These are phyloP conservation scores for Lathyrus aphaca DNA, from an alignment of 306 rosid species.

Conservation along the genomic window DNA sequence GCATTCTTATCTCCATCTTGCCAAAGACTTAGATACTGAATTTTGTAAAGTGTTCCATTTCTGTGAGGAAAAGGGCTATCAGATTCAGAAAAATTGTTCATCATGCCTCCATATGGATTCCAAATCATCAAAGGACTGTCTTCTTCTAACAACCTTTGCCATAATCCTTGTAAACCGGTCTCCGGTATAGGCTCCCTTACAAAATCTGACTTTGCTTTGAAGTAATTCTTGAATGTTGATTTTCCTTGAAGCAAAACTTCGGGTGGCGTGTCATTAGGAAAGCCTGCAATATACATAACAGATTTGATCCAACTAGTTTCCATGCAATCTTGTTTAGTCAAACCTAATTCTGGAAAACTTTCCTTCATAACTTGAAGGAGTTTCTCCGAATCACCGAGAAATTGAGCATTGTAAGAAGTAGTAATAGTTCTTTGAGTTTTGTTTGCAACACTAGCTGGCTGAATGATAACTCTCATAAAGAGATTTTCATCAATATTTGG, in stretches of 20 bases:
- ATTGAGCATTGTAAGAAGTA: constrained; percentile 67
- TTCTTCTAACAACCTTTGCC: constrained; percentile 69
- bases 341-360: constrained; percentile 72
- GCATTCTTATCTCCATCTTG: constrained; percentile 42
- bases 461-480: constrained; percentile 61
- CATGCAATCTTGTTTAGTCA: constrained; percentile 53
- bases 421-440: constrained; percentile 56
- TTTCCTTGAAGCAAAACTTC: constrained; percentile 71
- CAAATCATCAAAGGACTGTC: constrained; percentile 55
- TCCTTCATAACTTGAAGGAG: constrained; percentile 57
- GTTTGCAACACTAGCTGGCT: constrained; percentile 37
- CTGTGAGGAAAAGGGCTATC: constrained; percentile 78
- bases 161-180: constrained; percentile 61
- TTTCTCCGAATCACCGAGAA: constrained; percentile 56
- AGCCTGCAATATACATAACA: constrained; percentile 74
- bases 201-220: constrained; percentile 90
- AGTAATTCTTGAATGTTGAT: constrained; percentile 64
- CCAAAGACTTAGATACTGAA: constrained; percentile 67
- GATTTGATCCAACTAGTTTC: constrained; percentile 81
- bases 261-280: constrained; percentile 55
- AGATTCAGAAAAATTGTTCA: constrained; percentile 63
- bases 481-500: constrained; percentile 63
- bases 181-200: constrained; percentile 68
- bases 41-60: constrained; percentile 66
- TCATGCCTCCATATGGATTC: constrained; percentile 83